phyloP scores from a whole-genome alignment of 768 basidiomycete species.

The Baorangia bicolor region DNA sequence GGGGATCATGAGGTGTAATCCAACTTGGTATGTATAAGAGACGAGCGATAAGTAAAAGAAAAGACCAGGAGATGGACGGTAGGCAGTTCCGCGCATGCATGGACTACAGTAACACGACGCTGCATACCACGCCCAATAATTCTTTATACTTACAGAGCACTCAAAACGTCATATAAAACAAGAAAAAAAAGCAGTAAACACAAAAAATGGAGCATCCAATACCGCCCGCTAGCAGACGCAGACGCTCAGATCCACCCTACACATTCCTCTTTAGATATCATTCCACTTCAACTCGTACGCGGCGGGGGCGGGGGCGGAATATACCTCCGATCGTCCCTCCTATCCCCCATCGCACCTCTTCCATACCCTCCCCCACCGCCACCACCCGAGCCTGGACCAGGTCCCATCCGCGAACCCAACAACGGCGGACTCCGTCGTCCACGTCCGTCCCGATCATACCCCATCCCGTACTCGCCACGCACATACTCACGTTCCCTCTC shows the following conservation, averaged over 20 bases:
- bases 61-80: no score
- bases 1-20: no score
- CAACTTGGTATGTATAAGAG: no score
- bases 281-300: constrained; percentile 6
- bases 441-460: constrained; percentile 37
- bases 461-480: constrained; percentile 28
- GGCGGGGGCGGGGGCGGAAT: constrained; percentile 29
- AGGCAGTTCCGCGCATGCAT: no score
- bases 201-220: not conserved
- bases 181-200: no score
- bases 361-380: constrained; percentile 17
- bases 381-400: not conserved
- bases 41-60: no score
- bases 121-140: no score
- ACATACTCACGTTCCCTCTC: constrained; percentile 38
- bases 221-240: not conserved
- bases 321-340: constrained; percentile 40
- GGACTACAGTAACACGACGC: no score
- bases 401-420: constrained; percentile 15
- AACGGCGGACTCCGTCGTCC: constrained; percentile 31
- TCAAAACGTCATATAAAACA: not conserved
- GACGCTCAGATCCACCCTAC: not conserved
- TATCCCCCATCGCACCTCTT: constrained; percentile 19
- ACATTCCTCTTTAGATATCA: no score
- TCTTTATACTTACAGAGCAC: not conserved